These are phyloP conservation scores for Diaporthe ampelina DNA, from an alignment of 2,329 filamentous ascomycete species.

Conservation along the genomic window DNA sequence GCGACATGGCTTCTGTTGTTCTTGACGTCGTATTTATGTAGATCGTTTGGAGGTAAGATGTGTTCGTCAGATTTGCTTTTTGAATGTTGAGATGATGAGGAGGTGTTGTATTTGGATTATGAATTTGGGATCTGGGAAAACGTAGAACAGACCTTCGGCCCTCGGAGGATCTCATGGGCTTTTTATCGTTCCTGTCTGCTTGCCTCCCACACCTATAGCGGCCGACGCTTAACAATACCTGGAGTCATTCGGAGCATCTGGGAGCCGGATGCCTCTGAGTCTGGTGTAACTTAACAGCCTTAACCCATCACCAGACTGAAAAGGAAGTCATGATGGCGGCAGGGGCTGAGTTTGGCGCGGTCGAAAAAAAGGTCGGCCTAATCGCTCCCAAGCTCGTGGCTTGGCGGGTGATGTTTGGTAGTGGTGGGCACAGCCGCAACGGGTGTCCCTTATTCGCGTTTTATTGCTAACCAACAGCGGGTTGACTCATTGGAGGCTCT, in stretches of 20 bases:
- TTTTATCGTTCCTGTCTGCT: neutral
- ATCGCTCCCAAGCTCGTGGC: conserved; percentile 12
- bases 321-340: neutral
- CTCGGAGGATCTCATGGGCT: conserved; percentile 1
- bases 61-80: neutral
- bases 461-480: neutral
- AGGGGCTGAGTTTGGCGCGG: conserved; percentile 22
- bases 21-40: neutral
- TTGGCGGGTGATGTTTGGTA: conserved; percentile 8
- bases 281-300: neutral
- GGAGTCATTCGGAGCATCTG: conserved; percentile 14
- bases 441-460: conserved; percentile 1
- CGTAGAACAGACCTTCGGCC: neutral
- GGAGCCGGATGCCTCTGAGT: conserved; percentile 5
- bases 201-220: conserved; percentile 20
- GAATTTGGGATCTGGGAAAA: neutral
- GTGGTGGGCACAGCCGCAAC: conserved; percentile 27
- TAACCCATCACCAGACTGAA: conserved; percentile 6
- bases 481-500: conserved; percentile 24
- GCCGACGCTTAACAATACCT: conserved; percentile 6
- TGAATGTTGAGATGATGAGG: neutral
- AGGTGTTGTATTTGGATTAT: neutral
- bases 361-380: neutral
- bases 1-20: conserved; percentile 12
- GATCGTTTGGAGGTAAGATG: neutral